Evolutionary conservation across 805 yeast genomes (phyloP).

Genomic region (Yamadazyma takamatsuzukensis): DNA sequence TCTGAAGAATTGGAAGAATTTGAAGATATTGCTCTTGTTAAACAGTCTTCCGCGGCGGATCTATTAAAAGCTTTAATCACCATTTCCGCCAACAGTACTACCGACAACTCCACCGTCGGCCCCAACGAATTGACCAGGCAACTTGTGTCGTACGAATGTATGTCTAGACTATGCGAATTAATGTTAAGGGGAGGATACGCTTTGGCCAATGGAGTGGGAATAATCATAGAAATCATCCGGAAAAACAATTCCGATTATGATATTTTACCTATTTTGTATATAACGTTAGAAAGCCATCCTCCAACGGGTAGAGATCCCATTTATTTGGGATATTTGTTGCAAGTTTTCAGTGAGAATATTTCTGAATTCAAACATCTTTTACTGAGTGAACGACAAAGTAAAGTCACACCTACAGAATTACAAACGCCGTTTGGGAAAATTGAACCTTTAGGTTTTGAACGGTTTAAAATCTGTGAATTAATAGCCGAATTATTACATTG

Average conservation of each 20-base stretch:
- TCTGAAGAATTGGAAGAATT: too few species aligned
- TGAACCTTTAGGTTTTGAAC: slow-evolving; percentile 44
- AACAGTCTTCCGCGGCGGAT: slow-evolving; percentile 43
- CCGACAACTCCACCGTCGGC: slow-evolving; percentile 44
- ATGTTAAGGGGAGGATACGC: slow-evolving; percentile 47
- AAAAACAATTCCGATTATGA: slow-evolving; percentile 46
- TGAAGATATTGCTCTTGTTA: slow-evolving; percentile 20
- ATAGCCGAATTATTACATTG: slow-evolving; percentile 46
- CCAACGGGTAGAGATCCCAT: slow-evolving; percentile 48
- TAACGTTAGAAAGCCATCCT: slow-evolving; percentile 43
- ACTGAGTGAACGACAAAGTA: slow-evolving; percentile 16
- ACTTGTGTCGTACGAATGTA: slow-evolving; percentile 35
- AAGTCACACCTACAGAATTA: slow-evolving; percentile 15
- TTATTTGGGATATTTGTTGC: slow-evolving; percentile 40
- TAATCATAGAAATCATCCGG: slow-evolving; percentile 42
- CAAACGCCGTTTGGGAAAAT: slow-evolving; percentile 34
- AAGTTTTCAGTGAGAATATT: slow-evolving; percentile 37
- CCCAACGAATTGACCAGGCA: slow-evolving; percentile 46
- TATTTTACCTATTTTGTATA: slow-evolving; percentile 41
- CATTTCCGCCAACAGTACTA: slow-evolving; percentile 43
- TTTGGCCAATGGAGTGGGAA: slow-evolving; percentile 47
- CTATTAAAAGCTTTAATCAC: slow-evolving; percentile 44
- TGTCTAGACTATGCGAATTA: slow-evolving; percentile 32
- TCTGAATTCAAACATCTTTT: slow-evolving; percentile 35
- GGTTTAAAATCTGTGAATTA: slow-evolving; percentile 45